phyloP scores from a whole-genome alignment of 495 filamentous ascomycete species.

The Annulohypoxylon bovei region DNA sequence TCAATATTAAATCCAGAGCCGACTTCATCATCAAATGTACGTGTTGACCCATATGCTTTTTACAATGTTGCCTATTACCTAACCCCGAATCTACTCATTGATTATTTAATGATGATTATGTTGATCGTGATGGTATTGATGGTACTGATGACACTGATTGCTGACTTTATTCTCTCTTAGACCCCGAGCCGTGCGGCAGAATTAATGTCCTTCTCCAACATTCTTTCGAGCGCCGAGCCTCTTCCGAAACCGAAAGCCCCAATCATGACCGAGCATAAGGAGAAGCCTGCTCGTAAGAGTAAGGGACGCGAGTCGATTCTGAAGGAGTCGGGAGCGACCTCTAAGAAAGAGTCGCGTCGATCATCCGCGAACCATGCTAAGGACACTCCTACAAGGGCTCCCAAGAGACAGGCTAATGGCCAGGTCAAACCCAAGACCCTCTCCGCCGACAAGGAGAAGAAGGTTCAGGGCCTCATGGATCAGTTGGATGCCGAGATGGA shows the following conservation, averaged over 20 bases:
- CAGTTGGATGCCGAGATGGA: conserved; percentile 76
- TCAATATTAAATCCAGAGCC: conserved; percentile 58
- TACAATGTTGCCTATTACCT: not conserved
- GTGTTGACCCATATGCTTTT: conserved; percentile 21
- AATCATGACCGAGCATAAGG: conserved; percentile 46
- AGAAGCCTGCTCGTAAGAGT: conserved; percentile 51
- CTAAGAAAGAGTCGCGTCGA: conserved; percentile 53
- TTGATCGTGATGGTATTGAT: not conserved
- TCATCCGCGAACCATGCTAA: conserved; percentile 55
- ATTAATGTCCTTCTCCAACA: conserved; percentile 92
- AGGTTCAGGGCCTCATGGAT: conserved; percentile 68
- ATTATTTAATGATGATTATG: conserved; percentile 4
- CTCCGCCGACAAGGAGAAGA: conserved; percentile 73
- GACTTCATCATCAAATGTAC: conserved; percentile 52
- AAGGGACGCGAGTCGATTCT: conserved; percentile 56
- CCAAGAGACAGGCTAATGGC: conserved; percentile 63
- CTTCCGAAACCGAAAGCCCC: conserved; percentile 58
- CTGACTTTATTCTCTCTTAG: conserved; percentile 49
- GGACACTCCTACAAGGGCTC: conserved; percentile 58
- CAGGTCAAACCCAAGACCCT: conserved; percentile 62
- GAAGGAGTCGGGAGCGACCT: conserved; percentile 50
- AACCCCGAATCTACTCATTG: conserved; percentile 40
- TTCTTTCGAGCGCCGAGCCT: conserved; percentile 79
- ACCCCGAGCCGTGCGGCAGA: conserved; percentile 75
- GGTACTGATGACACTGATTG: conserved; percentile 1